Percentiles rank a stretch among this genome's conserved stretches.
These are phyloP conservation scores for Pseudoturritis turrita DNA, from an alignment of 345 rosid genomes.

Conservation along the genomic window DNA sequence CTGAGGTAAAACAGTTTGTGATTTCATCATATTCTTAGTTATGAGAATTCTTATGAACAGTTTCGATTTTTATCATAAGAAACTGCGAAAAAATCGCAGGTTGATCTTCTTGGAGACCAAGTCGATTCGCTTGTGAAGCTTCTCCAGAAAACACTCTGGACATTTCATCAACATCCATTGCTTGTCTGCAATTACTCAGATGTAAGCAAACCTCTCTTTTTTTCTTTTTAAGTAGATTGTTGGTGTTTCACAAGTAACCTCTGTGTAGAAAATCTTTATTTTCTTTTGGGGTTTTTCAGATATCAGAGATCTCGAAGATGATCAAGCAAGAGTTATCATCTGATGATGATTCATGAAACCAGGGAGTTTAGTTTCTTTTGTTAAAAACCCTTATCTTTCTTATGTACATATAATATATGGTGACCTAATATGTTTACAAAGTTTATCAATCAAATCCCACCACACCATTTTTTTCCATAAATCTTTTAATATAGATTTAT, in stretches of 20 bases:
- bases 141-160: conserved; percentile 49
- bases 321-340: conserved; percentile 47
- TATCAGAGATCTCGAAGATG: conserved; percentile 43
- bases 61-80: neutral
- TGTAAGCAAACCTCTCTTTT: conserved; percentile 27
- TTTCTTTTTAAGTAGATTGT: neutral
- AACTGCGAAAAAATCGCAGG: conserved; percentile 33
- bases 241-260: conserved; percentile 7
- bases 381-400: neutral
- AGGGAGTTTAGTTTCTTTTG: neutral
- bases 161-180: conserved; percentile 38
- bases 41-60: neutral
- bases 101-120: conserved; percentile 82
- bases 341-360: neutral
- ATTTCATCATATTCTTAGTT: neutral
- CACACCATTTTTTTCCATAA: neutral
- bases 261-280: neutral
- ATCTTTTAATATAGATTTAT: neutral
- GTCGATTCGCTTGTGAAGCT: conserved; percentile 50
- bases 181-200: conserved; percentile 41
- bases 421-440: neutral
- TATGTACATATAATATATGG: neutral
- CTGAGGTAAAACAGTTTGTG: conserved; percentile 47
- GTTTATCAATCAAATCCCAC: neutral
- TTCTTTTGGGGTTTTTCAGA: conserved; percentile 30